Base-by-base conservation (phyloP, 495 filamentous ascomycete species). In the Elasticomyces elasticus region DNA sequence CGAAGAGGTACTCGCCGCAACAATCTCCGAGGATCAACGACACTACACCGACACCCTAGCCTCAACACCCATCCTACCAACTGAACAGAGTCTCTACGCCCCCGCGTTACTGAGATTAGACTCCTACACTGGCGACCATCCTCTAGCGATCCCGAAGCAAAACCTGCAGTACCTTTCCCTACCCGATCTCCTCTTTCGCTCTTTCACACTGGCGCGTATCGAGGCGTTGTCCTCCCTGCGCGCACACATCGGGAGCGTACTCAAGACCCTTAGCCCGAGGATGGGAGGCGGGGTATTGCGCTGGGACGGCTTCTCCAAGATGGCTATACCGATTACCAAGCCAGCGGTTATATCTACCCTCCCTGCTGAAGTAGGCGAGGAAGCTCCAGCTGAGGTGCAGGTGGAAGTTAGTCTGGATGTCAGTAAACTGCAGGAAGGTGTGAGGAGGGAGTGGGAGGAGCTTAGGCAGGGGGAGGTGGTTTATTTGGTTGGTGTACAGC, bases 101-200 rank as follows among this genome's bases (percentile, higher is more conserved):
- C 72, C 78, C 43, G 79, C 83, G n/a, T 74, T 95, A 27, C 67
- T 92, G 54, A 79, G 91, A 43, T 91, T 91, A 54, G 90, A 95
- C 61, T 77, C 77, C 12, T 99, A 96, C 58, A 82, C 94, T 67
- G 92, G 91, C 33, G 89, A 90, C 31, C 79, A 80, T 24, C 89
- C 92, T 10, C 74, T 99, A 44, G 87, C 92, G 5, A 82, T 99
- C 49, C 92, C 92, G 1, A 99, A 97, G 61, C 71, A 97, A 46
- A 97, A 95, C 64, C 75, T 99, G 37, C 92, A 97, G 62, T 97
- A 99, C 66, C 77, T 99, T 24, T 91, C 88, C 7, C 79, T 95
- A 30, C 89, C 92, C 3, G 92, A 99, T 66, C 97, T 97, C 60
- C 76, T 99, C 10, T 97, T 88, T 88, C 78, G 92, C 33, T 86